A percentile compares a stretch with the other conserved stretches of the same genome.
Evolutionary conservation across 257 asterid species (phyloP).

Genomic region (Fraxinus americana): DNA sequence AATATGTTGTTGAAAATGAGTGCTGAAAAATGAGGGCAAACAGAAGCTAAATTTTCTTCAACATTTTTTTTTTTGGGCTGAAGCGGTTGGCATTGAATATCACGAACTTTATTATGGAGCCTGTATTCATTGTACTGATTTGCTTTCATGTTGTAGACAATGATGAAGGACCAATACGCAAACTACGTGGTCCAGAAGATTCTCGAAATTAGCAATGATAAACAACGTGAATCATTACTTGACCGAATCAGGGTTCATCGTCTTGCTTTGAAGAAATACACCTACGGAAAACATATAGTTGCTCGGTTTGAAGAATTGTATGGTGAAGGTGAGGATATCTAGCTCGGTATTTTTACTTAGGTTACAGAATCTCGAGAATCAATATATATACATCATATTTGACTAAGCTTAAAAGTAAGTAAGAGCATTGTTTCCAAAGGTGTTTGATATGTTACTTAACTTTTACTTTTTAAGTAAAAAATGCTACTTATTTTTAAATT

Average conservation of each 20-base stretch:
- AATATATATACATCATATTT: background rate
- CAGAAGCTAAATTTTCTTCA: background rate
- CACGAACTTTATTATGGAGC: background rate
- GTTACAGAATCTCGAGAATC: background rate
- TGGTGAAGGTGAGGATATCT: constrained; percentile 55
- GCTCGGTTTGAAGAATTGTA: constrained; percentile 80
- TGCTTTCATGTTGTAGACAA: constrained; percentile 41
- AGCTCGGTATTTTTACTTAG: constrained; percentile 6
- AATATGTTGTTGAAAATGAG: too few relatives aligned
- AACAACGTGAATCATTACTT: constrained; percentile 56
- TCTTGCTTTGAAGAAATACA: constrained; percentile 75
- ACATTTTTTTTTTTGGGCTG: background rate
- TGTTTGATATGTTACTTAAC: background rate
- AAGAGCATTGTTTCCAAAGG: background rate
- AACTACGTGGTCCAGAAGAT: constrained; percentile 89
- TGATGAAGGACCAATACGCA: constrained; percentile 96
- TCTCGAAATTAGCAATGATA: constrained; percentile 65
- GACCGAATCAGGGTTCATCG: constrained; percentile 60
- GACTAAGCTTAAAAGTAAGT: background rate
- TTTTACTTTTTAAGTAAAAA: too few relatives aligned
- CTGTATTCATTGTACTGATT: background rate
- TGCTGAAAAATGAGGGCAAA: too few relatives aligned
- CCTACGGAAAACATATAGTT: constrained; percentile 90
- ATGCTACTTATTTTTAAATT: too few relatives aligned
- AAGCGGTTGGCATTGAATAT: background rate